Conservation (phyloP, 1,139 yeast genomes). For the Suhomyces bolitotheri region DNA sequence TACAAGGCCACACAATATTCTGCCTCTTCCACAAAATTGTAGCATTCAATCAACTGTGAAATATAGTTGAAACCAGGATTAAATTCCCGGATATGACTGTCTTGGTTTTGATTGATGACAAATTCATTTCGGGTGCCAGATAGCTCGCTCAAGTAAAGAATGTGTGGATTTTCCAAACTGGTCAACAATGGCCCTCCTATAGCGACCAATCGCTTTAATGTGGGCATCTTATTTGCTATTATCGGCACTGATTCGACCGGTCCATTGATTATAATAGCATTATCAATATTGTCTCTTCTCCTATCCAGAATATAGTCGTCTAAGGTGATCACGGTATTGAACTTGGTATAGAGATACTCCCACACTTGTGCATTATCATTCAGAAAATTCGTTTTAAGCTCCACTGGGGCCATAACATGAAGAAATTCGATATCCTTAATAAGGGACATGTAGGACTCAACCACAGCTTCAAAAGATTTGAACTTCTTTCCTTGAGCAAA, state of each 20-base stretch:
- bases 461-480: constrained; percentile 9
- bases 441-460: constrained; percentile 10
- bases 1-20: constrained; percentile 50
- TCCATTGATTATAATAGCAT: constrained; percentile 15
- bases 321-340: constrained; percentile 13
- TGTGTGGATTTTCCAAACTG: background rate
- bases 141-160: background rate
- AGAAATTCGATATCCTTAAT: constrained; percentile 11
- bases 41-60: constrained; percentile 41
- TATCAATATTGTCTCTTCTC: constrained; percentile 8
- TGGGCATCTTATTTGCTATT: constrained; percentile 3
- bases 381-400: constrained; percentile 3
- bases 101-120: background rate
- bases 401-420: constrained; percentile 10
- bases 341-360: constrained; percentile 13
- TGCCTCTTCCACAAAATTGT: constrained; percentile 49
- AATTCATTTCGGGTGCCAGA: constrained; percentile 10
- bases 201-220: constrained; percentile 9
- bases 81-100: constrained; percentile 8
- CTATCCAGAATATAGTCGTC: constrained; percentile 14
- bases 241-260: constrained; percentile 6
- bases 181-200: constrained; percentile 10
- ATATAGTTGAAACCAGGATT: constrained; percentile 45
- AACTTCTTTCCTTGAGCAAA: constrained; percentile 8
- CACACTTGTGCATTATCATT: constrained; percentile 9